Conservation (phyloP, 768 basidiomycete genomes). For the Termitomyces sp. region DNA sequence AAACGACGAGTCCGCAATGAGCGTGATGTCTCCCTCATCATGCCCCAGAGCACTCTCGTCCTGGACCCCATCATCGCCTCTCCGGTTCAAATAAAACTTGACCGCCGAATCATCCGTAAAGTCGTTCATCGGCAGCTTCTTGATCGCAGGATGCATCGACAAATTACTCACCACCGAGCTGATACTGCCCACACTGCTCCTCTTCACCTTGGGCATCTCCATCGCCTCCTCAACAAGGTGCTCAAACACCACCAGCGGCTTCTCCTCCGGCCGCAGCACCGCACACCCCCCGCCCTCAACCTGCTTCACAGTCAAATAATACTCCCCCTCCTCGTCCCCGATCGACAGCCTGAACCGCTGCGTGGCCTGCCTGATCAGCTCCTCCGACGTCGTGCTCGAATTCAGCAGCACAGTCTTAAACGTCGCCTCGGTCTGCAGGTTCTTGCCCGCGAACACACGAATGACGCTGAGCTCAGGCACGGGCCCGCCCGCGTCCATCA, state of each 20-base stretch:
- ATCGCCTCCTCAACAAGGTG: conserved; percentile 73
- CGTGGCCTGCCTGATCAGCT: conserved; percentile 87
- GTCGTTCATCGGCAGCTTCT: conserved; percentile 92
- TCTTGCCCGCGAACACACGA: conserved; percentile 90
- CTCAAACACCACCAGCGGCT: conserved; percentile 89
- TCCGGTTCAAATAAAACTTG: conserved; percentile 90
- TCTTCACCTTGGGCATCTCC: conserved; percentile 83
- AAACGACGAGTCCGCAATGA: conserved; percentile 33
- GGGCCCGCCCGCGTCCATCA: conserved; percentile 55
- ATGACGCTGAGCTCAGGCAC: conserved; percentile 90
- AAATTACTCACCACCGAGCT: conserved; percentile 90
- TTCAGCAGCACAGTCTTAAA: conserved; percentile 98
- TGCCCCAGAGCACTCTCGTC: conserved; percentile 36
- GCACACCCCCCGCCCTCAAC: conserved; percentile 85
- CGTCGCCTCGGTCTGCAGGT: conserved; percentile 89
- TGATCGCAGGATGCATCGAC: conserved; percentile 93
- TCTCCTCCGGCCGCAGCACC: conserved; percentile 62
- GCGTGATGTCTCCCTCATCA: conserved; percentile 33
- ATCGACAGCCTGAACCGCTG: conserved; percentile 85
- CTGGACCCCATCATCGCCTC: conserved; percentile 29
- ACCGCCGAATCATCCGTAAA: conserved; percentile 96
- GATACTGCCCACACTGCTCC: conserved; percentile 91
- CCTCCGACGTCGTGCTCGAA: conserved; percentile 73
- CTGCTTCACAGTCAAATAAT: conserved; percentile 91
- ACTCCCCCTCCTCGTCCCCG: conserved; percentile 55